phyloP scores from a whole-genome alignment of 1,139 yeast species.

The Scheffersomyces illinoinensis region DNA sequence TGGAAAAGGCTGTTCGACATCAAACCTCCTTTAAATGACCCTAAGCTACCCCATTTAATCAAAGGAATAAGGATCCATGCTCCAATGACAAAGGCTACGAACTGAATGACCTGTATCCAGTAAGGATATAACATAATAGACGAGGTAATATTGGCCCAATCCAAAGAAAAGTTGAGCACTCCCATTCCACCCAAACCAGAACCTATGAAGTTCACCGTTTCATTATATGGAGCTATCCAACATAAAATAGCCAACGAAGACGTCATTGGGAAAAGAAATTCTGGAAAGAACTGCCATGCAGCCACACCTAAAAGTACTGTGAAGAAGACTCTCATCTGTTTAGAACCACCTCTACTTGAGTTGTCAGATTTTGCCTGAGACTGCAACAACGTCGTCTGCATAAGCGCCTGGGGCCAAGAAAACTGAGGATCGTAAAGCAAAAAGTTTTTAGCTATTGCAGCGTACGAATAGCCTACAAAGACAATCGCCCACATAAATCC shows the following conservation, averaged over 20 bases:
- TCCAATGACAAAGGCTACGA: constrained; percentile 38
- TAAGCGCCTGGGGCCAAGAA: constrained; percentile 48
- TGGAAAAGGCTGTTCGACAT: constrained; percentile 42
- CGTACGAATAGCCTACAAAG: constrained; percentile 49
- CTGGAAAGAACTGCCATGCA: constrained; percentile 47
- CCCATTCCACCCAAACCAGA: constrained; percentile 51
- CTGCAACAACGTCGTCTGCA: constrained; percentile 46
- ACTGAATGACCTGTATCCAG: constrained; percentile 46
- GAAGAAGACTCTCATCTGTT: constrained; percentile 36
- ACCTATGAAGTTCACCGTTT: constrained; percentile 39
- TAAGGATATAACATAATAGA: constrained; percentile 45
- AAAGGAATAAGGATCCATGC: constrained; percentile 47
- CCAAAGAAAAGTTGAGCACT: constrained; percentile 39
- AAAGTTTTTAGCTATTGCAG: constrained; percentile 43
- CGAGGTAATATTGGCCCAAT: constrained; percentile 50
- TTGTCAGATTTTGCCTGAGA: constrained; percentile 27
- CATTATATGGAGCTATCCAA: constrained; percentile 43
- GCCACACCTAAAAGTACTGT: constrained; percentile 29
- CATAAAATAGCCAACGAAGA: constrained; percentile 44
- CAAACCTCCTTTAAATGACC: constrained; percentile 29
- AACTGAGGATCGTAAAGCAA: constrained; percentile 45
- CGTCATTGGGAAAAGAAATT: constrained; percentile 40
- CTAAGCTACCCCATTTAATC: constrained; percentile 35
- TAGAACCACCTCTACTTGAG: constrained; percentile 19
- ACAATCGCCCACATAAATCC: constrained; percentile 48